A percentile compares a stretch with the other conserved stretches of the same genome.
Conservation (phyloP, 495 filamentous ascomycete species). For the Letharia columbiana region DNA sequence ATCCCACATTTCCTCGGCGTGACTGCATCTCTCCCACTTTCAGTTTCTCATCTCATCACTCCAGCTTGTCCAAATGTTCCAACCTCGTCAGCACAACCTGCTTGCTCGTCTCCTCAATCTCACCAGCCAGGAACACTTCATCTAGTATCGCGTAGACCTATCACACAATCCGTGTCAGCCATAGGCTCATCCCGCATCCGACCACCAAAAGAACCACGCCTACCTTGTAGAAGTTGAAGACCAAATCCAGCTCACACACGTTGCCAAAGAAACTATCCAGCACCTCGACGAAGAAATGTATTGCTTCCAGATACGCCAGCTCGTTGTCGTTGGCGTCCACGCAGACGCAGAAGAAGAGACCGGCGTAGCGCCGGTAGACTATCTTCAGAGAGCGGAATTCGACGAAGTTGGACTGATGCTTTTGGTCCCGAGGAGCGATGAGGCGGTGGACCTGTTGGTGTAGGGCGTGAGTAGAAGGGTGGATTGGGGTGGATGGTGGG, state of each 20-base stretch:
- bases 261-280: slow-evolving; percentile 98
- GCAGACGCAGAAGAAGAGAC: slow-evolving; percentile 97
- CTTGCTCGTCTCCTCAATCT: slow-evolving; percentile 97
- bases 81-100: slow-evolving; percentile 91
- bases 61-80: slow-evolving; percentile 94
- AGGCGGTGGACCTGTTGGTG: slow-evolving; percentile 75
- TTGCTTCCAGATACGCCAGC: slow-evolving; percentile 91
- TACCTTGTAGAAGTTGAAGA: slow-evolving; percentile 95
- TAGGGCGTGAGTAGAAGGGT: slow-evolving; percentile 2
- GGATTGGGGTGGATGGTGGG: slow-evolving; percentile 10
- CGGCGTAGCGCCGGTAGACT: slow-evolving; percentile 93
- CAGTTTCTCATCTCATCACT: slow-evolving; percentile 41
- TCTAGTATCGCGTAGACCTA: slow-evolving; percentile 98
- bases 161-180: slow-evolving; percentile 20
- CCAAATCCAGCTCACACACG: slow-evolving; percentile 96
- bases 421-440: slow-evolving; percentile 93
- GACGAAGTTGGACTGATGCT: slow-evolving; percentile 99
- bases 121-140: slow-evolving; percentile 92
- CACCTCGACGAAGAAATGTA: slow-evolving; percentile 99
- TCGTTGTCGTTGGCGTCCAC: slow-evolving; percentile 99
- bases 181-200: background rate
- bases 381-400: slow-evolving; percentile 85
- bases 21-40: background rate
- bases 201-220: slow-evolving; percentile 16
- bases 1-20: background rate